A percentile compares a stretch with the other conserved stretches of the same genome.
phyloP scores from a whole-genome alignment of 225 moss, liverwort and hornwort genomes.

The Polytrichum commune region DNA sequence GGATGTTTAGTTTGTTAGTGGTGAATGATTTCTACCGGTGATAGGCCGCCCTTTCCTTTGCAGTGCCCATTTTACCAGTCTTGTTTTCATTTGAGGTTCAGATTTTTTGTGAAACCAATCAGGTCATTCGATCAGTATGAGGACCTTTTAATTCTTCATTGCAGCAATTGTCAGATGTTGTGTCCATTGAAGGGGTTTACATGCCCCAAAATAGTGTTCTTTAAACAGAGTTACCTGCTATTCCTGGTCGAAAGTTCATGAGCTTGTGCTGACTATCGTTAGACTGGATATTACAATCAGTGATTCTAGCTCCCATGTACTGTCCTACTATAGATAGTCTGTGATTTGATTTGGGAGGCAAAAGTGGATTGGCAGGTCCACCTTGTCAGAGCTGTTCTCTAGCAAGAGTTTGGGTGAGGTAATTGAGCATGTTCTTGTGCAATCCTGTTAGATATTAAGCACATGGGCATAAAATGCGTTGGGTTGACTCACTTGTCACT shows the following conservation, averaged over 20 bases:
- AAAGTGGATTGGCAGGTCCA: background rate
- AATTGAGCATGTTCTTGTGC: background rate
- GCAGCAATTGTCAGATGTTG: too few relatives aligned
- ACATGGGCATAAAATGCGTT: background rate
- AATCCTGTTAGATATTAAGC: background rate
- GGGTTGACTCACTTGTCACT: background rate
- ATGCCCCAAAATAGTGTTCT: too few relatives aligned
- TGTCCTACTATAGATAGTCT: background rate
- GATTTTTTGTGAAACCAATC: too few relatives aligned
- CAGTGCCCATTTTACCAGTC: too few relatives aligned
- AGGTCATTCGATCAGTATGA: too few relatives aligned
- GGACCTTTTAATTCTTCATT: too few relatives aligned
- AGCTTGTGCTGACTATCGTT: background rate
- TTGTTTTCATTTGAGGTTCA: too few relatives aligned
- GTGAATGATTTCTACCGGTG: too few relatives aligned
- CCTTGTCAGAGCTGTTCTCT: background rate
- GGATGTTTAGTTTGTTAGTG: too few relatives aligned
- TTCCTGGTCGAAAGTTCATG: background rate
- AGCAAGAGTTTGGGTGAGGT: background rate
- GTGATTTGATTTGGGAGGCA: background rate
- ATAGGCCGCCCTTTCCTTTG: too few relatives aligned
- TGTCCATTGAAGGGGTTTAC: too few relatives aligned
- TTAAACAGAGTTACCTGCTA: too few relatives aligned
- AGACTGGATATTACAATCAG: background rate
- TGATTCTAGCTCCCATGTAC: background rate